Evolutionary conservation across 1,284 basidiomycete genomes (phyloP).

Genomic region (Pyrrhoderma noxium): DNA sequence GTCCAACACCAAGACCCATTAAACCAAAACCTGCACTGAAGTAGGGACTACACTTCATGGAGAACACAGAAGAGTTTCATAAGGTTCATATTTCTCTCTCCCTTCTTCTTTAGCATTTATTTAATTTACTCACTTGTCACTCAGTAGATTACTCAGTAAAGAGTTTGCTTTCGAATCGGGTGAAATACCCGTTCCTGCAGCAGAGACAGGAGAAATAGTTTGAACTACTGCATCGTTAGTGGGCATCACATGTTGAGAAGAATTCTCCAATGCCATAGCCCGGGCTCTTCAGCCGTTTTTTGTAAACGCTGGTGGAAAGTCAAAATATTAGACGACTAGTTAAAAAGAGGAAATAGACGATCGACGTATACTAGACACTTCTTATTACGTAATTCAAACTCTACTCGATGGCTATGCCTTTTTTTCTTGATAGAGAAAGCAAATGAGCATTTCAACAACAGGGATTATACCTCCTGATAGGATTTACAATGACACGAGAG

Average conservation of each 20-base stretch:
- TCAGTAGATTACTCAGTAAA: constrained; percentile 26
- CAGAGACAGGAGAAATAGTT: not conserved
- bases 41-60: constrained; percentile 67
- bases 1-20: constrained; percentile 84
- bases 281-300: not conserved
- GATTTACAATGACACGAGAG: not conserved
- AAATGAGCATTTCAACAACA: not conserved
- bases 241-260: not conserved
- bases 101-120: too few species aligned
- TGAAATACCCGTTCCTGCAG: not conserved
- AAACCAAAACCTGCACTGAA: constrained; percentile 95
- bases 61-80: not conserved
- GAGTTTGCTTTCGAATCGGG: constrained; percentile 3
- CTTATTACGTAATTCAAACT: too few species aligned
- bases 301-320: not conserved
- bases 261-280: not conserved
- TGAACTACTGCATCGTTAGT: not conserved
- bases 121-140: constrained; percentile 52
- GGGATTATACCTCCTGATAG: not conserved
- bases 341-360: too few species aligned
- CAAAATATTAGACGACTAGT: too few species aligned
- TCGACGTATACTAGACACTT: too few species aligned
- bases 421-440: too few species aligned
- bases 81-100: constrained; percentile 8
- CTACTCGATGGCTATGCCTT: too few species aligned